A percentile compares a stretch with the other conserved stretches of the same genome.
phyloP scores from a whole-genome alignment of 2,329 filamentous ascomycete genomes.

The Hypoxylon sp. region DNA sequence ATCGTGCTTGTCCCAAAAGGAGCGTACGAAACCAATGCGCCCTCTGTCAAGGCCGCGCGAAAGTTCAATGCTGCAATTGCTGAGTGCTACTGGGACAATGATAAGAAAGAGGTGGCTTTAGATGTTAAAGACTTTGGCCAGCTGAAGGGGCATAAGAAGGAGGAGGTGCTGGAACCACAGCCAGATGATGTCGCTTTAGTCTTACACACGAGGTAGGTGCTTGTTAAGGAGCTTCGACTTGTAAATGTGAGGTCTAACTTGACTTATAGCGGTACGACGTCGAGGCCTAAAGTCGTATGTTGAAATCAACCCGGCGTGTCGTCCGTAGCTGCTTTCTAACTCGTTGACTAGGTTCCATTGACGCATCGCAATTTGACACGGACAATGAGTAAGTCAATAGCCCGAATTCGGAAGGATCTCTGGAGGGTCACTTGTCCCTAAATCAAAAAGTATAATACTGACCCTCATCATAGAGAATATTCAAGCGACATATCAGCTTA shows the following conservation, averaged over 20 bases:
- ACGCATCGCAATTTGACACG: slow-evolving; percentile 85
- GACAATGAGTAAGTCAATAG: slow-evolving; percentile 75
- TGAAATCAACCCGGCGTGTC: slow-evolving; percentile 8
- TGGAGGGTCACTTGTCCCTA: neutral
- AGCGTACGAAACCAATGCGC: slow-evolving; percentile 74
- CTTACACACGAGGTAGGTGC: slow-evolving; percentile 76
- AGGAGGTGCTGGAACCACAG: slow-evolving; percentile 65
- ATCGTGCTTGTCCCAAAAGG: slow-evolving; percentile 82
- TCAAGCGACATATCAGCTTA: slow-evolving; percentile 81
- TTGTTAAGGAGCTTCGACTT: neutral
- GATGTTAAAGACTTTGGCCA: slow-evolving; percentile 84
- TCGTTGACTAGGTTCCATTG: slow-evolving; percentile 72
- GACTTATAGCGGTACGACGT: slow-evolving; percentile 77
- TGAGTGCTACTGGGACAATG: slow-evolving; percentile 84
- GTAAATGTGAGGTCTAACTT: slow-evolving; percentile 46
- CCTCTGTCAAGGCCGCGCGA: slow-evolving; percentile 81
- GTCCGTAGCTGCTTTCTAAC: slow-evolving; percentile 35
- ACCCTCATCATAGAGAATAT: slow-evolving; percentile 73
- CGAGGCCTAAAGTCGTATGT: slow-evolving; percentile 83
- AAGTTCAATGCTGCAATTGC: slow-evolving; percentile 88
- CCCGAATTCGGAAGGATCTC: neutral
- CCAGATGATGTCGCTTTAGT: slow-evolving; percentile 87
- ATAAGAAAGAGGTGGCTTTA: slow-evolving; percentile 75
- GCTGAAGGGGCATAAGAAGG: slow-evolving; percentile 63
- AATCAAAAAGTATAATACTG: slow-evolving; percentile 11